These are phyloP conservation scores for Gliomastix tumulicola DNA, from an alignment of 2,329 filamentous ascomycete genomes.

Conservation along the genomic window DNA sequence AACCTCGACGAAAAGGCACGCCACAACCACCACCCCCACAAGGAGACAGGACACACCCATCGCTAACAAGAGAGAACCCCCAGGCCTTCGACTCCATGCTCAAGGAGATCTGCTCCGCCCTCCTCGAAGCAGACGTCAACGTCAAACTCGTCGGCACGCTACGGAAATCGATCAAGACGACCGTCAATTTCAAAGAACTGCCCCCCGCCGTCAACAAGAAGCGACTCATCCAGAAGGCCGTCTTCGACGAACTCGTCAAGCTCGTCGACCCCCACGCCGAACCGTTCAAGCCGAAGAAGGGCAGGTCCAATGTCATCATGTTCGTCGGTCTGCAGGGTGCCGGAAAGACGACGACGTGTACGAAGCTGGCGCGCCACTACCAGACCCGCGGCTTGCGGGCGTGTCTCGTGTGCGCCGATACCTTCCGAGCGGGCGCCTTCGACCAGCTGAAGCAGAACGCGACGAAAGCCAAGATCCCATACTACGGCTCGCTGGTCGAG, in stretches of 20 bases:
- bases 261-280: constrained; percentile 94
- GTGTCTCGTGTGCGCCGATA: constrained; percentile 94
- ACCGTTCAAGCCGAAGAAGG: constrained; percentile 95
- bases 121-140: constrained; percentile 96
- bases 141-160: constrained; percentile 86
- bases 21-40: constrained; percentile 1
- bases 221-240: constrained; percentile 92
- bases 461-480: constrained; percentile 97
- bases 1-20: constrained; percentile 92
- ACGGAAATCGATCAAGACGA: constrained; percentile 83
- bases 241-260: constrained; percentile 93
- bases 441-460: constrained; percentile 99
- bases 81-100: constrained; percentile 96
- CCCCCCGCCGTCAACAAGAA: constrained; percentile 95
- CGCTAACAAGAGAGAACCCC: constrained; percentile 1
- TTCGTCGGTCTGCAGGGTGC: constrained; percentile 97
- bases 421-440: constrained; percentile 96
- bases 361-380: constrained; percentile 92
- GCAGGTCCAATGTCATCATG: constrained; percentile 96
- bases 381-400: constrained; percentile 88
- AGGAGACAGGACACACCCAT: constrained; percentile 5
- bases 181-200: constrained; percentile 92
- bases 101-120: constrained; percentile 93
- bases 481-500: constrained; percentile 94
- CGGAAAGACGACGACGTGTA: constrained; percentile 97